A percentile compares a stretch with the other conserved stretches of the same genome.
phyloP scores from a whole-genome alignment of 768 basidiomycete species.

The Russula brevipes region DNA sequence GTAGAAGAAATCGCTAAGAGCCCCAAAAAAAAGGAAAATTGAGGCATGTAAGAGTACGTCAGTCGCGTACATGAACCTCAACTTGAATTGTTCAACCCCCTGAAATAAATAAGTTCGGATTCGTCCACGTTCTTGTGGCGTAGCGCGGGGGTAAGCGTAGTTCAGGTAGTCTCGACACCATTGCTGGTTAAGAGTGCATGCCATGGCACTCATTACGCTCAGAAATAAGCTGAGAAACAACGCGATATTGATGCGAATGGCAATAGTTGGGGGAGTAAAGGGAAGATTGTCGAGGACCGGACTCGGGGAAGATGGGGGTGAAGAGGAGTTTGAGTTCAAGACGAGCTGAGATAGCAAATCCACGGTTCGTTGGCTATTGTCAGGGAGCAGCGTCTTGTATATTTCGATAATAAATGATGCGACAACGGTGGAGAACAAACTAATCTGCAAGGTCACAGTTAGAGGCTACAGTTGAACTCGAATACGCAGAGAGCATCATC shows the following conservation, averaged over 20 bases:
- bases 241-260: slow-evolving; percentile 16
- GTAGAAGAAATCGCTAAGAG: slow-evolving; percentile 13
- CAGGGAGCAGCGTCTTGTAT: slow-evolving; percentile 19
- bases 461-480: background rate
- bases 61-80: slow-evolving; percentile 12
- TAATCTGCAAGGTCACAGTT: background rate
- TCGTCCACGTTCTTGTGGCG: slow-evolving; percentile 12
- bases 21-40: slow-evolving; percentile 15
- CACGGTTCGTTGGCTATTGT: background rate
- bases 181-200: slow-evolving; percentile 19
- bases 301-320: no score
- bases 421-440: slow-evolving; percentile 24
- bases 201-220: slow-evolving; percentile 12
- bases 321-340: no score
- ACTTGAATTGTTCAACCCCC: slow-evolving; percentile 8
- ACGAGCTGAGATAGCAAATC: background rate
- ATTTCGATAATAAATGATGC: slow-evolving; percentile 24
- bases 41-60: slow-evolving; percentile 15
- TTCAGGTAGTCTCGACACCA: slow-evolving; percentile 14
- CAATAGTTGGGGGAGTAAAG: background rate
- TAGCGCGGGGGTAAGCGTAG: background rate
- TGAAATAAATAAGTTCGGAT: slow-evolving; percentile 8
- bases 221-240: slow-evolving; percentile 19
- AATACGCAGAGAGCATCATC: background rate
- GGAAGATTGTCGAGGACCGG: background rate